Conservation (phyloP, 2,329 filamentous ascomycete species). For the Epichloe aotearoae region DNA sequence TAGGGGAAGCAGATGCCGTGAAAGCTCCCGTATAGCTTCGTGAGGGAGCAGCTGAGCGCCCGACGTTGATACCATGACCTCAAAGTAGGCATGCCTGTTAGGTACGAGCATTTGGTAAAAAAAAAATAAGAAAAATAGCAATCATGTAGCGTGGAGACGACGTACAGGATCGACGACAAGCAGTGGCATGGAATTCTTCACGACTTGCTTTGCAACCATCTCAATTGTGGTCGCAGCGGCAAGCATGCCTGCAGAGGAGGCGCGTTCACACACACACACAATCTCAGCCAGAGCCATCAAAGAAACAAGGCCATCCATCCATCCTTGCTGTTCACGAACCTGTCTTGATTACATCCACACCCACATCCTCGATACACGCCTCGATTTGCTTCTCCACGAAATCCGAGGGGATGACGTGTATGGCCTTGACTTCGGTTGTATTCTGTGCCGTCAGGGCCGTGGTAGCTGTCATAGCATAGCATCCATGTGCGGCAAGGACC, state of each 20-base stretch:
- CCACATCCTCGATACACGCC: slow-evolving; percentile 70
- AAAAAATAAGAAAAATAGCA: background rate
- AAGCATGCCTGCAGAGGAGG: slow-evolving; percentile 22
- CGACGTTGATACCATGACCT: slow-evolving; percentile 91
- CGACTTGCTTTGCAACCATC: slow-evolving; percentile 19
- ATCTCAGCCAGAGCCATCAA: background rate
- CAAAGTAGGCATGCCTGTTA: slow-evolving; percentile 7
- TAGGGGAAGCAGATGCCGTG: slow-evolving; percentile 45
- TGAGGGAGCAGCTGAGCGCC: slow-evolving; percentile 55
- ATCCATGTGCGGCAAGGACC: slow-evolving; percentile 79
- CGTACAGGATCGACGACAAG: slow-evolving; percentile 27
- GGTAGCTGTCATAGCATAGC: slow-evolving; percentile 92
- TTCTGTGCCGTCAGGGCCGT: slow-evolving; percentile 95
- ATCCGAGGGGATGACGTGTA: slow-evolving; percentile 63
- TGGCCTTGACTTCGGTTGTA: slow-evolving; percentile 68
- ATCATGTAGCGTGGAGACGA: background rate
- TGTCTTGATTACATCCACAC: slow-evolving; percentile 82
- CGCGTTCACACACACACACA: no score
- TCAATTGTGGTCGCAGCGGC: slow-evolving; percentile 24
- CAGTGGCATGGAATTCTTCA: slow-evolving; percentile 16
- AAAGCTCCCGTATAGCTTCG: slow-evolving; percentile 48
- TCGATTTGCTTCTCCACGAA: slow-evolving; percentile 82
- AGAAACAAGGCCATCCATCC: no score
- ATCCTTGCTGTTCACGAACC: slow-evolving; percentile 36
- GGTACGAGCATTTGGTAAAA: background rate